These are phyloP conservation scores for Mycosphaerella sp. DNA, from an alignment of 2,329 filamentous ascomycete species.

Conservation along the genomic window DNA sequence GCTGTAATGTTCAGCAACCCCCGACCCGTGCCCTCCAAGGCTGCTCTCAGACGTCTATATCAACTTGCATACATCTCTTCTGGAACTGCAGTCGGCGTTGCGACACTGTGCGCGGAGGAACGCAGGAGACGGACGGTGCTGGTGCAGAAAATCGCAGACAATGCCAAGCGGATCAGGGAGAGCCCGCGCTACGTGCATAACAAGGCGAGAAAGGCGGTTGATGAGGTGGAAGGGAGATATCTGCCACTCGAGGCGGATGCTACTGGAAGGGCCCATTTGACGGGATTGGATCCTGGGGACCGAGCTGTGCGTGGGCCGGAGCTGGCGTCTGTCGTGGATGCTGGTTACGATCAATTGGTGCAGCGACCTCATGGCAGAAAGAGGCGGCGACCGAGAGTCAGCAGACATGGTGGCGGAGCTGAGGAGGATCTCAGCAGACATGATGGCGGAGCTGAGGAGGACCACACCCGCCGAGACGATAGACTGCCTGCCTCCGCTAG, in stretches of 20 bases:
- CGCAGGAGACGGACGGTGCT: conserved; percentile 30
- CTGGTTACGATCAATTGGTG: conserved; percentile 21
- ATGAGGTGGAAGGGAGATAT: neutral
- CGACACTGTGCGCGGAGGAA: conserved; percentile 34
- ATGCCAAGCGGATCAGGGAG: conserved; percentile 30
- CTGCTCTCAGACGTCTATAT: conserved; percentile 32
- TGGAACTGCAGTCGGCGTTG: conserved; percentile 33
- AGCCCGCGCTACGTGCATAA: conserved; percentile 28
- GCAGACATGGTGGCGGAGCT: neutral
- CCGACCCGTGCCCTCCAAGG: conserved; percentile 33
- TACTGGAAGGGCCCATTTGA: neutral
- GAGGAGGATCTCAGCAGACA: neutral
- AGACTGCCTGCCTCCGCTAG: no score
- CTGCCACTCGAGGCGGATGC: neutral
- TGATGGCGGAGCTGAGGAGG: neutral
- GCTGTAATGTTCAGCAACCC: conserved; percentile 29
- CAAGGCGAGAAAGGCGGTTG: conserved; percentile 5
- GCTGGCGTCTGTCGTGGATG: conserved; percentile 27
- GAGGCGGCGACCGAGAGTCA: neutral
- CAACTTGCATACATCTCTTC: conserved; percentile 37
- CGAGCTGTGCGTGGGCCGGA: conserved; percentile 14
- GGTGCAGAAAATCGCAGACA: conserved; percentile 34
- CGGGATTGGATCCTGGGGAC: neutral
- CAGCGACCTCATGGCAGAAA: neutral
- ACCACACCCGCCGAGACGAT: neutral